Conservation (phyloP, 306 rosid species). For the Bauhinia variegata region DNA sequence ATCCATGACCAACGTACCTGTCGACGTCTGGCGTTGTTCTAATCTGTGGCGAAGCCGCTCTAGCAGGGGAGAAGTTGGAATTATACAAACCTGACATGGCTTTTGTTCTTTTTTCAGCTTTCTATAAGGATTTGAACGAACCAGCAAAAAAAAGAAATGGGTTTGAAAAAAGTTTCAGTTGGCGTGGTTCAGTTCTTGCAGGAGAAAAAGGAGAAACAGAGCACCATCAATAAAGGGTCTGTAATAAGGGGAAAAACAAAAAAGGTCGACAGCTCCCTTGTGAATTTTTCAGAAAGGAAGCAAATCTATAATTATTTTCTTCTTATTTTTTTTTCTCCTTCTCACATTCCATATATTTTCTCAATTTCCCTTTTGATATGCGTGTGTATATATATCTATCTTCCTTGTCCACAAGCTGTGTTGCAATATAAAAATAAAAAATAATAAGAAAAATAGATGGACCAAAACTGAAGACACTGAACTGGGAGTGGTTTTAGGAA, state of each 20-base stretch:
- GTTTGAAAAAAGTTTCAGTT: slow-evolving; percentile 57
- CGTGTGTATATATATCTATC: slow-evolving; percentile 23
- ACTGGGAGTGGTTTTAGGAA: slow-evolving; percentile 35
- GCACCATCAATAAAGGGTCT: slow-evolving; percentile 59
- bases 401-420: slow-evolving; percentile 33
- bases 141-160: slow-evolving; percentile 37
- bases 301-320: slow-evolving; percentile 46
- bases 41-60: slow-evolving; percentile 98
- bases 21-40: slow-evolving; percentile 81
- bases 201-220: slow-evolving; percentile 62
- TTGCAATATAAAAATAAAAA: neutral
- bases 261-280: slow-evolving; percentile 44
- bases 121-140: slow-evolving; percentile 59
- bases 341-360: too few relatives aligned
- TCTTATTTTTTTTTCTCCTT: too few relatives aligned
- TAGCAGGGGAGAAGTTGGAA: slow-evolving; percentile 91
- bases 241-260: slow-evolving; percentile 43
- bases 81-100: slow-evolving; percentile 93
- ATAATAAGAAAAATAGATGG: neutral
- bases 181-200: slow-evolving; percentile 50
- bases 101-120: slow-evolving; percentile 20
- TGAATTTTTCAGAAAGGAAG: slow-evolving; percentile 52
- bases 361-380: neutral
- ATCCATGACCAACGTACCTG: slow-evolving; percentile 48
- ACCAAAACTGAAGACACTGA: slow-evolving; percentile 30